Conservation (phyloP, 2,329 filamentous ascomycete genomes). For the Trichophyton mentagrophytes region DNA sequence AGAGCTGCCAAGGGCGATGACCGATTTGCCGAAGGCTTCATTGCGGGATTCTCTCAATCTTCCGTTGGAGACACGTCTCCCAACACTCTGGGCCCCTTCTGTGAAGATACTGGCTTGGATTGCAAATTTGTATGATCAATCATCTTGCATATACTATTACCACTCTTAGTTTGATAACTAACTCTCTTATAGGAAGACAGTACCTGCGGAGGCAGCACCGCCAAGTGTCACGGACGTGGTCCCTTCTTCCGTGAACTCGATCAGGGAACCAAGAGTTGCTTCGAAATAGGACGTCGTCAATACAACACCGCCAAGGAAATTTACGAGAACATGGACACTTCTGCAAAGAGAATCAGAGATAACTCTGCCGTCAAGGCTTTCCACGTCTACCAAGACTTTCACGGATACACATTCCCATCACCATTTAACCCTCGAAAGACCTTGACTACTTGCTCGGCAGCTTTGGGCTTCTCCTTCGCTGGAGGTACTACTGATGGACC, state of each 20-base stretch:
- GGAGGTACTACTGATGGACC: slow-evolving; percentile 87
- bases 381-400: slow-evolving; percentile 76
- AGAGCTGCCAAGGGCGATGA: slow-evolving; percentile 46
- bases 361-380: slow-evolving; percentile 63
- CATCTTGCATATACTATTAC: not conserved
- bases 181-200: slow-evolving; percentile 50
- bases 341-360: slow-evolving; percentile 33
- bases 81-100: slow-evolving; percentile 77
- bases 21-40: slow-evolving; percentile 53
- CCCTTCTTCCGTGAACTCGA: slow-evolving; percentile 35
- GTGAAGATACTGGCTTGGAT: slow-evolving; percentile 59
- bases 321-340: slow-evolving; percentile 43
- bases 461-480: slow-evolving; percentile 83
- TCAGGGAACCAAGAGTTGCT: slow-evolving; percentile 37
- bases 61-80: slow-evolving; percentile 86
- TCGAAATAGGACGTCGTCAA: slow-evolving; percentile 37
- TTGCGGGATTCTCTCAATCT: slow-evolving; percentile 84
- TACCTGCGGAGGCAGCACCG: slow-evolving; percentile 49
- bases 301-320: slow-evolving; percentile 35
- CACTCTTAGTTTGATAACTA: not conserved
- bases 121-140: slow-evolving; percentile 25
- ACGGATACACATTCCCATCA: slow-evolving; percentile 58
- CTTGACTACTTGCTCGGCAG: slow-evolving; percentile 65
- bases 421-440: slow-evolving; percentile 49
- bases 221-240: slow-evolving; percentile 35